These are phyloP conservation scores for Papiliotrema nemorosa DNA, from an alignment of 1,284 basidiomycete genomes.

Conservation along the genomic window DNA sequence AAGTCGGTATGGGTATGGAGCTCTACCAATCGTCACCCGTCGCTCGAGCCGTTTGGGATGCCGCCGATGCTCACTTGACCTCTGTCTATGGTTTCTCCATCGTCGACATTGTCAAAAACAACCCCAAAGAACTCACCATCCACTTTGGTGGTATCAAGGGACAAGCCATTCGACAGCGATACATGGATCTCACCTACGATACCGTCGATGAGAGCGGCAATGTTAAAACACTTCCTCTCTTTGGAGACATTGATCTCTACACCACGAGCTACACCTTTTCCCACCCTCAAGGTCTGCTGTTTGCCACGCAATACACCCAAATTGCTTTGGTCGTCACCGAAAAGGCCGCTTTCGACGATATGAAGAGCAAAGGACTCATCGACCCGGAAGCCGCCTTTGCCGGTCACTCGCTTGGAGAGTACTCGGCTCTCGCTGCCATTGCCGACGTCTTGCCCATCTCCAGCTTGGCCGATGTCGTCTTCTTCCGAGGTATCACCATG, in stretches of 20 bases:
- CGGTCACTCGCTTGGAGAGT: conserved; percentile 97
- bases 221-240: conserved; percentile 89
- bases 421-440: conserved; percentile 94
- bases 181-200: conserved; percentile 99
- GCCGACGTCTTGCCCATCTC: conserved; percentile 94
- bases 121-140: conserved; percentile 94
- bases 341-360: conserved; percentile 96
- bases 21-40: conserved; percentile 89
- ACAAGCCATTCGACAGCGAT: conserved; percentile 92
- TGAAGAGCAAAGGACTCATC: conserved; percentile 92
- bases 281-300: conserved; percentile 89
- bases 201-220: conserved; percentile 92
- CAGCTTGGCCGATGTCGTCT: conserved; percentile 95
- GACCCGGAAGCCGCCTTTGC: conserved; percentile 90
- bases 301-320: conserved; percentile 97
- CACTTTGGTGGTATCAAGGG: conserved; percentile 99
- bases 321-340: conserved; percentile 97
- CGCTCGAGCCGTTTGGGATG: conserved; percentile 95
- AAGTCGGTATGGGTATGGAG: conserved; percentile 99
- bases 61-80: conserved; percentile 86
- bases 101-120: conserved; percentile 95
- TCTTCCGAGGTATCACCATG: conserved; percentile 99
- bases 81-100: conserved; percentile 96
- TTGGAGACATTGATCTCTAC: conserved; percentile 85
- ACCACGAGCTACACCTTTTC: conserved; percentile 96